Percentiles rank a stretch among this genome's conserved stretches.
phyloP scores from a whole-genome alignment of 129 eudicot genomes.

The Helianthus tuberosus region DNA sequence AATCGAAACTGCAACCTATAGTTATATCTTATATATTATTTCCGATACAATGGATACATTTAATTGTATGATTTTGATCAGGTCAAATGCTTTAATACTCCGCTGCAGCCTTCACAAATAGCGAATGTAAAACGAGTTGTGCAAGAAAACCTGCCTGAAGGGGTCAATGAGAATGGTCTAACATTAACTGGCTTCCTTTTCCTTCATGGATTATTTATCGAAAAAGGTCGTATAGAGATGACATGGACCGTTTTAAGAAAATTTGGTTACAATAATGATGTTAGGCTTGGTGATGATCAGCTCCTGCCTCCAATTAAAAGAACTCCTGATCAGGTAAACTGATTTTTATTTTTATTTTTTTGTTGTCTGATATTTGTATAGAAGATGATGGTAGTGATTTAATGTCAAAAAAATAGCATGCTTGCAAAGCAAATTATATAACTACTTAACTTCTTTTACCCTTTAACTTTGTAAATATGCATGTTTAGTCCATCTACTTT shows the following conservation, averaged over 20 bases:
- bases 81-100: conserved; percentile 97
- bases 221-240: conserved; percentile 90
- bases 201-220: conserved; percentile 81
- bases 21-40: background rate
- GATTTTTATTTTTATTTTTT: background rate
- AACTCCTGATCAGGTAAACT: conserved; percentile 79
- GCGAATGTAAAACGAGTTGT: conserved; percentile 90
- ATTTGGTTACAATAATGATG: conserved; percentile 87
- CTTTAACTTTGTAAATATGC: too few species aligned
- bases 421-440: conserved; percentile 5
- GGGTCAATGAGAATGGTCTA: conserved; percentile 76
- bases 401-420: conserved; percentile 2
- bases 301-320: conserved; percentile 74
- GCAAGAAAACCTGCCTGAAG: conserved; percentile 72
- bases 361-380: background rate
- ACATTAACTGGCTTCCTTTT: conserved; percentile 80
- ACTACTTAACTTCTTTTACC: too few species aligned
- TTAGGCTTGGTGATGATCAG: conserved; percentile 74
- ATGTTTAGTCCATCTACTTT: too few species aligned
- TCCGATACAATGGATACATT: background rate
- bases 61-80: conserved; percentile 30
- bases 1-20: too few species aligned
- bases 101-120: conserved; percentile 88
- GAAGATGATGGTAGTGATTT: conserved; percentile 2
- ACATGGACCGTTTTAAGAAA: conserved; percentile 95